phyloP scores from a whole-genome alignment of 2,329 filamentous ascomycete genomes.

The Exophiala phaeomuriformis region DNA sequence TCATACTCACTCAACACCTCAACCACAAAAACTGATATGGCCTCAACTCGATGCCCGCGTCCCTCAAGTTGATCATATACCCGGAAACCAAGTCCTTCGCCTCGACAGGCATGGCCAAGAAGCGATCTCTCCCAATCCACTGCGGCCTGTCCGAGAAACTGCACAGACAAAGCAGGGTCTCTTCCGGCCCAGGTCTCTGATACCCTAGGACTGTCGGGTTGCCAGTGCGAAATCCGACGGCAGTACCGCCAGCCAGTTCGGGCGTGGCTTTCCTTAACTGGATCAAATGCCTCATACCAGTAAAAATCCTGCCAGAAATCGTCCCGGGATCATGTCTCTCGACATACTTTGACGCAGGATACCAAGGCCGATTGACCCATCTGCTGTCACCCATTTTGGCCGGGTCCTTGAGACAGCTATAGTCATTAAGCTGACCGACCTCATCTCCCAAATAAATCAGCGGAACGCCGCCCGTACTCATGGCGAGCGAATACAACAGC shows the following conservation, averaged over 20 bases:
- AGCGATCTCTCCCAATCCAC: constrained; percentile 24
- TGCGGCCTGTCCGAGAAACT: constrained; percentile 23
- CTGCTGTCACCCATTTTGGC: no score
- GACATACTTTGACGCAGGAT: no score
- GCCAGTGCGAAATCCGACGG: constrained; percentile 5
- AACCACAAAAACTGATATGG: constrained; percentile 25
- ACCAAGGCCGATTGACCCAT: no score
- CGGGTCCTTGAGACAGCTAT: no score
- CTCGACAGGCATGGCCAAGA: constrained; percentile 22
- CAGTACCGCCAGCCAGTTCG: background rate
- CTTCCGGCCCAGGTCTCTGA: constrained; percentile 18
- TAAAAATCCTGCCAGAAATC: no score
- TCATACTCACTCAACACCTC: constrained; percentile 8
- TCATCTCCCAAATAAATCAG: no score
- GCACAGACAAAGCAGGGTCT: constrained; percentile 23
- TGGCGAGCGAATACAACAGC: no score
- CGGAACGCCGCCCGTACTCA: no score
- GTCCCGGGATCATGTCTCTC: no score
- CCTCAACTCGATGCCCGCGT: constrained; percentile 23
- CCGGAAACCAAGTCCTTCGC: constrained; percentile 21
- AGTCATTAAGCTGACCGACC: no score
- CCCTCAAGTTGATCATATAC: constrained; percentile 19
- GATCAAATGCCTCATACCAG: no score
- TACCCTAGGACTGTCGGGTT: constrained; percentile 24
- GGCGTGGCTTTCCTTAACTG: no score